These are phyloP conservation scores for Pleurotus tuoliensis DNA, from an alignment of 768 basidiomycete genomes.

Conservation along the genomic window DNA sequence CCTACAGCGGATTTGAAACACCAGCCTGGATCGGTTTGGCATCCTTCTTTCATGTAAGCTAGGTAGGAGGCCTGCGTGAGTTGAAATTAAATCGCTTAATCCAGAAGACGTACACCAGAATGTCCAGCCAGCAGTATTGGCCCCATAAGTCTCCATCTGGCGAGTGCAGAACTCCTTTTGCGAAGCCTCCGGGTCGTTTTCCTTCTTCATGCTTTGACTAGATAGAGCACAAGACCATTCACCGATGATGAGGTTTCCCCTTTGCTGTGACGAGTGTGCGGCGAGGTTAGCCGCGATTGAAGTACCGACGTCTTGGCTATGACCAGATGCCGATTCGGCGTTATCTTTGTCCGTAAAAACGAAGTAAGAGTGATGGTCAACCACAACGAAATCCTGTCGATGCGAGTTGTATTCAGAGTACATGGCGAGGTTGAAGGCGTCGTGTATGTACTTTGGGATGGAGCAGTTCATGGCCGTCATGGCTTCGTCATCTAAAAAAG, in stretches of 20 bases:
- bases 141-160: conserved; percentile 57
- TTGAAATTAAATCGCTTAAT: background rate
- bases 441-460: conserved; percentile 66
- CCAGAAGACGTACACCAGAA: conserved; percentile 57
- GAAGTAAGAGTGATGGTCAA: conserved; percentile 75
- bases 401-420: conserved; percentile 47
- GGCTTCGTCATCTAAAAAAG: conserved; percentile 21
- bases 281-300: conserved; percentile 31
- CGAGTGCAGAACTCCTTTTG: conserved; percentile 49
- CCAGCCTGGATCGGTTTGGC: conserved; percentile 59
- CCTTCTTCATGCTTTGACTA: conserved; percentile 48
- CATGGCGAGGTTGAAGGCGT: conserved; percentile 56
- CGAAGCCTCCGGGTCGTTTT: conserved; percentile 39
- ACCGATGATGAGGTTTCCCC: conserved; percentile 61
- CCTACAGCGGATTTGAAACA: conserved; percentile 64
- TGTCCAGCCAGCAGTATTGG: conserved; percentile 56
- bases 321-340: conserved; percentile 47
- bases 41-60: conserved; percentile 64
- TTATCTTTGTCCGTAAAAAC: conserved; percentile 58
- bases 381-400: conserved; percentile 58
- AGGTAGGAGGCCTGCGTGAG: background rate
- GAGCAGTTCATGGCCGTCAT: conserved; percentile 37
- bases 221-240: conserved; percentile 85
- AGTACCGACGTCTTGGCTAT: conserved; percentile 44
- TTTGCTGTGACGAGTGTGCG: conserved; percentile 20